A percentile compares a stretch with the other conserved stretches of the same genome.
Evolutionary conservation across 805 yeast genomes (phyloP).

Genomic region (Jamesozyma jinghongensis): DNA sequence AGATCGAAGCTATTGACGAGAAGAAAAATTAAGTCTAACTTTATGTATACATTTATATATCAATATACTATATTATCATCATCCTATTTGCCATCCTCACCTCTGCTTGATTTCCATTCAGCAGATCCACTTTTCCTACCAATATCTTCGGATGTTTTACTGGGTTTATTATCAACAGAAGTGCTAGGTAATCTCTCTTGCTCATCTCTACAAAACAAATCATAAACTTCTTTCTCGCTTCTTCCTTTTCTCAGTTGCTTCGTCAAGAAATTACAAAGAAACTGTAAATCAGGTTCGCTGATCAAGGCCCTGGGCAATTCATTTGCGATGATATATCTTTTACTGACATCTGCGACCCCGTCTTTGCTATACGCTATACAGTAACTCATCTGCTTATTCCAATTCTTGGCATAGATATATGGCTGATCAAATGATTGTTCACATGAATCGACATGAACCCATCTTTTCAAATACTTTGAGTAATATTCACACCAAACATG

Average conservation of each 20-base stretch:
- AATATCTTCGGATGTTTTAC: not conserved
- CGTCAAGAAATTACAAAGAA: conserved; percentile 33
- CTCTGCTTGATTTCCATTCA: conserved; percentile 70
- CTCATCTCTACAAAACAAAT: conserved; percentile 25
- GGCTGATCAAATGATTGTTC: conserved; percentile 84
- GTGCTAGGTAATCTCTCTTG: conserved; percentile 22
- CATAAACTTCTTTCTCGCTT: conserved; percentile 32
- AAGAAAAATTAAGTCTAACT: not conserved
- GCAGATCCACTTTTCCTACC: conserved; percentile 66
- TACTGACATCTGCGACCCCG: conserved; percentile 62
- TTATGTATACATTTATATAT: conserved; percentile 1
- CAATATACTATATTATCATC: not conserved
- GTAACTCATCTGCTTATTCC: conserved; percentile 94
- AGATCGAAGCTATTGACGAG: not conserved
- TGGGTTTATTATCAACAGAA: not conserved
- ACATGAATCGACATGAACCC: conserved; percentile 89
- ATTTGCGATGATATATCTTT: conserved; percentile 48
- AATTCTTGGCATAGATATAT: conserved; percentile 61
- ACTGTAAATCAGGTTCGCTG: conserved; percentile 33
- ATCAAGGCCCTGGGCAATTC: conserved; percentile 41
- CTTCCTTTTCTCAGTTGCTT: conserved; percentile 24
- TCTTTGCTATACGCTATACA: conserved; percentile 57
- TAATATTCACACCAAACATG: conserved; percentile 95
- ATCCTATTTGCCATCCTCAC: conserved; percentile 53
- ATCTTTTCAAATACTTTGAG: conserved; percentile 47